Conservation (phyloP, 148 eudicot species). For the Arbutus unedo region DNA sequence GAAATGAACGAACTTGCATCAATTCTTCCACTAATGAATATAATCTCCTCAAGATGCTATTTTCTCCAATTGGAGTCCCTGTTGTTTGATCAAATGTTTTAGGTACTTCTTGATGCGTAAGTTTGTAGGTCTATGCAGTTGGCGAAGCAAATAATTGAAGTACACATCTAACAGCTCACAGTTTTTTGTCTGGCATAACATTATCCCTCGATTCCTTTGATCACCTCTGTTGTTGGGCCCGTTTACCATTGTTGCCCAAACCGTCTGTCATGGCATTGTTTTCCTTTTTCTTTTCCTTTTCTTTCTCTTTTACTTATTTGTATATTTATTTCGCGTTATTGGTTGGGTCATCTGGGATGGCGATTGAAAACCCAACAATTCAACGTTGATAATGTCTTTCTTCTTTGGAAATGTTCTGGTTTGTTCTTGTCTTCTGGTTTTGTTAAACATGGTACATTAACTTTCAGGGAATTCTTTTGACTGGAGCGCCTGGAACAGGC, state of each 20-base stretch:
- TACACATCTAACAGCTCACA: background rate
- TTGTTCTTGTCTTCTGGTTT: background rate
- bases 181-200: background rate
- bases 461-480: conserved; percentile 93
- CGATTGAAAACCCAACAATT: background rate
- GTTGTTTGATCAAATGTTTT: background rate
- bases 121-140: background rate
- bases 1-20: background rate
- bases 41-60: background rate
- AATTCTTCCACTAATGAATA: conserved; percentile 2
- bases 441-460: background rate
- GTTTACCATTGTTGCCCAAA: background rate
- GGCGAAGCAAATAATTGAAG: background rate
- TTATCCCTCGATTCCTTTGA: background rate
- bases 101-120: background rate
- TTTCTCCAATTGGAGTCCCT: background rate
- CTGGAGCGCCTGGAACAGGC: conserved; percentile 98
- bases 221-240: background rate
- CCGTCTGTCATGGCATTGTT: background rate
- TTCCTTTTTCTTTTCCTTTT: background rate
- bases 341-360: background rate
- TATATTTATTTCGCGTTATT: background rate
- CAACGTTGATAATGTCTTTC: background rate
- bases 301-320: background rate
- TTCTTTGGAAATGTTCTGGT: background rate